Evolutionary conservation across 1,139 yeast genomes (phyloP).

Genomic region (Zygotorulaspora mrakii): DNA sequence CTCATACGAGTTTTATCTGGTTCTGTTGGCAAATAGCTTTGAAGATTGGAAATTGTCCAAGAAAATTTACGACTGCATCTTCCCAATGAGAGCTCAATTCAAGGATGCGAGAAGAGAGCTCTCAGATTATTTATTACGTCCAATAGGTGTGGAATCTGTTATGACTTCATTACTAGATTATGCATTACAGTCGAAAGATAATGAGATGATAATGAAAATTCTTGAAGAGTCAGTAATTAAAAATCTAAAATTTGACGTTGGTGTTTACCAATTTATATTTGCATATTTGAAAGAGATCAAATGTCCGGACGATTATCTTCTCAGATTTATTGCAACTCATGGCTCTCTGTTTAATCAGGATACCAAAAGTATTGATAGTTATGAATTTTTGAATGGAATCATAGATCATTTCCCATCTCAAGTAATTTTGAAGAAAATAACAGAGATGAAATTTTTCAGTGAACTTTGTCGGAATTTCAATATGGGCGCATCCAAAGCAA

Average conservation of each 20-base stretch:
- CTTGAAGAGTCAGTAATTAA: conserved; percentile 40
- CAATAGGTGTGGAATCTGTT: conserved; percentile 26
- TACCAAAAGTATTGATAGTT: conserved; percentile 15
- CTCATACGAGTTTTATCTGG: conserved; percentile 39
- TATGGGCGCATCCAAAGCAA: conserved; percentile 17
- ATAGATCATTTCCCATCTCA: conserved; percentile 26
- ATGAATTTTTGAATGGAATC: conserved; percentile 33
- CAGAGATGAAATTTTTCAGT: conserved; percentile 34
- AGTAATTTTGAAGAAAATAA: conserved; percentile 22
- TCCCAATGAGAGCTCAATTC: conserved; percentile 31
- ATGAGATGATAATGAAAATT: conserved; percentile 36
- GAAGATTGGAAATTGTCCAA: conserved; percentile 35
- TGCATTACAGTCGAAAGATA: conserved; percentile 36
- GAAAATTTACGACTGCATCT: conserved; percentile 37
- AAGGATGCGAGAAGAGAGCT: conserved; percentile 14
- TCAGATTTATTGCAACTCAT: conserved; percentile 37
- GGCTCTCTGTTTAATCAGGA: conserved; percentile 25
- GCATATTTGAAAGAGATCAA: conserved; percentile 31
- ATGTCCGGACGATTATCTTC: conserved; percentile 34
- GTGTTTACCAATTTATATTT: conserved; percentile 36
- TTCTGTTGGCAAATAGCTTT: conserved; percentile 34
- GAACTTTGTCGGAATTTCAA: conserved; percentile 25
- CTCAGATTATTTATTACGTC: conserved; percentile 28
- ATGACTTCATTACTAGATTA: conserved; percentile 31
- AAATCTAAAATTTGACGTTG: conserved; percentile 32